These are phyloP conservation scores for Taphrina communis DNA, from an alignment of 1,139 yeast genomes.

Conservation along the genomic window DNA sequence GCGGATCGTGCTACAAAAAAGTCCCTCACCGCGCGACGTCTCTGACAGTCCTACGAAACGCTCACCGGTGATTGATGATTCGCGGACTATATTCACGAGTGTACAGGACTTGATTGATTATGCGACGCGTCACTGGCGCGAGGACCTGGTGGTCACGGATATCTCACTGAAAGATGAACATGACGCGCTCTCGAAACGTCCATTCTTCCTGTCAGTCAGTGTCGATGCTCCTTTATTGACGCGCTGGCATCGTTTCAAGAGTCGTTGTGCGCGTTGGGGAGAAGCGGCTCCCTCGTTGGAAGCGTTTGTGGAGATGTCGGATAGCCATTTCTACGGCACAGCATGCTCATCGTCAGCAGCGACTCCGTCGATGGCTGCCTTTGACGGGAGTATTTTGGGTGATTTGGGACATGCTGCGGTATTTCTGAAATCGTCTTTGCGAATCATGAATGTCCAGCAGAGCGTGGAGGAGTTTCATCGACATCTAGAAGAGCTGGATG, in stretches of 20 bases:
- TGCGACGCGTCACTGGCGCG: constrained; percentile 74
- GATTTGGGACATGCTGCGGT: constrained; percentile 51
- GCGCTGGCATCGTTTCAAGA: constrained; percentile 60
- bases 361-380: not conserved
- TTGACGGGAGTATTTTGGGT: not conserved
- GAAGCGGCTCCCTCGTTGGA: constrained; percentile 44
- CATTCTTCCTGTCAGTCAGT: constrained; percentile 81
- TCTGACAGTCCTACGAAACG: constrained; percentile 13
- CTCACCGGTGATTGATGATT: not conserved
- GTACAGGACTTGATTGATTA: constrained; percentile 60
- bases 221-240: constrained; percentile 73
- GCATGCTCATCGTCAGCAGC: constrained; percentile 54
- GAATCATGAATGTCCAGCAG: constrained; percentile 64
- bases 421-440: constrained; percentile 64
- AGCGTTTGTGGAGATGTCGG: constrained; percentile 59
- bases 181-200: constrained; percentile 67
- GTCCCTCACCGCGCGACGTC: constrained; percentile 1
- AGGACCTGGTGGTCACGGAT: constrained; percentile 65
- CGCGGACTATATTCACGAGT: not conserved
- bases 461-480: constrained; percentile 59
- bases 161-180: constrained; percentile 58
- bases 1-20: constrained; percentile 1
- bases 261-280: constrained; percentile 17
- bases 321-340: constrained; percentile 55
- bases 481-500: constrained; percentile 61